Base-by-base conservation (phyloP, 371 early-diverging fungal species). In the Syncephalis plumigaleata region DNA sequence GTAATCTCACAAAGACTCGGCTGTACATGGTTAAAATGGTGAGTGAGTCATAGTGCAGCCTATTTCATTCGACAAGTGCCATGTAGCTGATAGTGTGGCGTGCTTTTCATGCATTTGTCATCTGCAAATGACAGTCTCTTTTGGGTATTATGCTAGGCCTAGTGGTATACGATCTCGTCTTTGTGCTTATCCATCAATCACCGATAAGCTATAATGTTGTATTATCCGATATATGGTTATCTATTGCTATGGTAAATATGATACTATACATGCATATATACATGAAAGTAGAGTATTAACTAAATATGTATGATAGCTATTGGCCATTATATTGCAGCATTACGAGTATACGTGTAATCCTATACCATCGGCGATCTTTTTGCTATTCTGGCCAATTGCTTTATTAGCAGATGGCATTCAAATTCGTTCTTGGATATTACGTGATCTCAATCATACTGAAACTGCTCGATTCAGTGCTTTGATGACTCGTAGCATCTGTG, bases 361-460 rank as follows among this genome's bases (percentile, higher is more conserved):
- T 24, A 55, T 74, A 8, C 61, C 83, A 0, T 85, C 87, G 0
- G 70, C 75, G 9, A 61, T 75, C 2, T 67, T 91, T 21, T 60
- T 85, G 45, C 67, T 89, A 44, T 87, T 72, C 55, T 88, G 87
- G 88, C 58, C 86, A n/a, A 64, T 79, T 38, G 63, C 65, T 2
- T 50, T 74, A 9, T 37, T 67, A 16, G 59, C 56, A 1, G 52
- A 68, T 43, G 56, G 57, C 9, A 45, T 79, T 46, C 68, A 73
- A 48, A 56, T 84, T 25, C 77, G 83, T 16, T 77, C 88, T 1
- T 56, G 55, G 26, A 31, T 66, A n/a, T 42, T 61, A 21, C 43
- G 53, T 9, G 56, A 65, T 47, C 47, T 51, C 11, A 51, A 51
- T 36, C 42, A 45, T 3, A 43, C 39, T 1, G 51, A 63, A 44